phyloP scores from a whole-genome alignment of 202 grass and related monocot genomes.

The Panicum virgatum region DNA sequence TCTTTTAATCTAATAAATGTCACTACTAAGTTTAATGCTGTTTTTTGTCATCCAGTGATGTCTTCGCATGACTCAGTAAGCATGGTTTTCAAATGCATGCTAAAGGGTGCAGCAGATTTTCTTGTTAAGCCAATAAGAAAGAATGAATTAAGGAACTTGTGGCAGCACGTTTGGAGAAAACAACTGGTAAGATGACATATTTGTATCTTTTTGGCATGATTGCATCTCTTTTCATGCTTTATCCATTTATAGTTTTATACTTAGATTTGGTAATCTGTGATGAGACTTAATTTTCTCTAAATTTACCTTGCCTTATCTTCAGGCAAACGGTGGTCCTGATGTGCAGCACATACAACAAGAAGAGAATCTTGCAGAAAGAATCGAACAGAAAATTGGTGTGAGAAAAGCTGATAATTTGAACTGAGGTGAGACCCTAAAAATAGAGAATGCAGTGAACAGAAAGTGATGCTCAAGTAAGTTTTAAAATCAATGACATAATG shows the following conservation, averaged over 20 bases:
- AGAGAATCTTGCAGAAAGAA: slow-evolving; percentile 36
- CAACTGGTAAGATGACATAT: slow-evolving; percentile 59
- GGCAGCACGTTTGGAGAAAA: slow-evolving; percentile 99
- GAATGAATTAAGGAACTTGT: slow-evolving; percentile 91
- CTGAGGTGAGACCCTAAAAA: slow-evolving; percentile 36
- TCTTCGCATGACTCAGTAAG: slow-evolving; percentile 95
- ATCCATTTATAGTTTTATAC: neutral
- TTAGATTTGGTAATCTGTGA: neutral
- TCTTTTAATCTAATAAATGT: neutral
- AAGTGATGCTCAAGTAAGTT: slow-evolving; percentile 98
- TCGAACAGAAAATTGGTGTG: slow-evolving; percentile 27
- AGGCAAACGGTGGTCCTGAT: slow-evolving; percentile 62
- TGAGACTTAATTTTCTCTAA: neutral
- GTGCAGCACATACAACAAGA: slow-evolving; percentile 53
- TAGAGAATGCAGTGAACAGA: slow-evolving; percentile 78
- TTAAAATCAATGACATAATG: slow-evolving; percentile 31
- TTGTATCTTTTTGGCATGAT: slow-evolving; percentile 3
- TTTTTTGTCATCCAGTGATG: slow-evolving; percentile 75
- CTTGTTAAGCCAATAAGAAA: slow-evolving; percentile 93
- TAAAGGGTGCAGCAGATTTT: slow-evolving; percentile 96
- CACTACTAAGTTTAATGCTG: neutral
- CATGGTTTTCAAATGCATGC: slow-evolving; percentile 99
- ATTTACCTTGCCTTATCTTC: slow-evolving; percentile 27
- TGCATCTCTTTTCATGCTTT: slow-evolving; percentile 1
- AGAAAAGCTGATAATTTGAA: slow-evolving; percentile 48